Conservation (phyloP, 1,284 basidiomycete species). For the Kwoniella shivajii region DNA sequence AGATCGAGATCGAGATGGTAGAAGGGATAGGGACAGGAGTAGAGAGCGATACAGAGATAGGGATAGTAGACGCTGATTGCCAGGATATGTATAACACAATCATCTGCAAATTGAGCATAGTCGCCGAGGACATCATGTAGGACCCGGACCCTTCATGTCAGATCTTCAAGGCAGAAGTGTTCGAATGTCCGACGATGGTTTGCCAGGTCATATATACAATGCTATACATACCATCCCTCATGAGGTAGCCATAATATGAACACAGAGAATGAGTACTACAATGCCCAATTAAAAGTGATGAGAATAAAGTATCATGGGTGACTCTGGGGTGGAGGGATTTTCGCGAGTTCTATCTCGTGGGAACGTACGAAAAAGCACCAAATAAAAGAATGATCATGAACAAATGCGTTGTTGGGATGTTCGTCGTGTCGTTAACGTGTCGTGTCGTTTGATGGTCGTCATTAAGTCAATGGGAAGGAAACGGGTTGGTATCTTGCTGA, state of each 20-base stretch:
- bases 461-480: too few species aligned
- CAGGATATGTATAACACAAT: too few species aligned
- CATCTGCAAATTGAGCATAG: neutral
- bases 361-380: neutral
- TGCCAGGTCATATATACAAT: too few species aligned
- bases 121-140: neutral
- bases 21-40: slow-evolving; percentile 6
- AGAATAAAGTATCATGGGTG: neutral
- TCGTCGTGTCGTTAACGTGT: too few species aligned
- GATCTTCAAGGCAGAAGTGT: neutral
- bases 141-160: neutral
- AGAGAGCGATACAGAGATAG: slow-evolving; percentile 11
- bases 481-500: too few species aligned
- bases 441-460: too few species aligned
- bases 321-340: neutral
- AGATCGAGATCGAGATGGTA: slow-evolving; percentile 12
- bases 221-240: too few species aligned
- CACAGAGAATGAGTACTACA: neutral
- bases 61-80: too few species aligned
- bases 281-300: neutral
- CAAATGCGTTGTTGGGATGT: too few species aligned
- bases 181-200: slow-evolving; percentile 8
- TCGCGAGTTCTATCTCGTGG: neutral
- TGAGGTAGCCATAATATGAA: neutral
- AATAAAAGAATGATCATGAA: too few species aligned